phyloP scores from a whole-genome alignment of 2,329 filamentous ascomycete species.

The Thielaviopsis cerberus region DNA sequence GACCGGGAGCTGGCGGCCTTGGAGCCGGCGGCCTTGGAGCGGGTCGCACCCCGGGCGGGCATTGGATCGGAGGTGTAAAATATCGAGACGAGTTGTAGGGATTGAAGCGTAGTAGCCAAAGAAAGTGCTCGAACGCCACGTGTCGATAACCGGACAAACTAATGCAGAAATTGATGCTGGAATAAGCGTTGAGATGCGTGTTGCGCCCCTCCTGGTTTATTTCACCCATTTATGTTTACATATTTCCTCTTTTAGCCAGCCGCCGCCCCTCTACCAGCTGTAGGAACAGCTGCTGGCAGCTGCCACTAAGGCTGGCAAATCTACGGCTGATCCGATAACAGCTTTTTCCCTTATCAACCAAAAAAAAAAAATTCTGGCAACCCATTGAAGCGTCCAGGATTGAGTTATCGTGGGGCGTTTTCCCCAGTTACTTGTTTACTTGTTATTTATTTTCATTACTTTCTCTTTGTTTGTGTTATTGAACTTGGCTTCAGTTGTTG shows the following conservation, averaged over 20 bases:
- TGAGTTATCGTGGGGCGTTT: background rate
- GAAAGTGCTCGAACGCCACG: background rate
- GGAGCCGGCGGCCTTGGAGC: constrained; percentile 24
- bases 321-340: constrained; percentile 11
- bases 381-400: background rate
- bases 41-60: constrained; percentile 28
- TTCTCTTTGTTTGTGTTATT: constrained; percentile 1
- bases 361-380: constrained; percentile 4
- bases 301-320: background rate
- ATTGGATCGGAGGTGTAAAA: constrained; percentile 31
- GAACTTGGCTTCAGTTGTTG: background rate
- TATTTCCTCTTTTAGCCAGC: constrained; percentile 10
- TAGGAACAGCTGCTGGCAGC: background rate
- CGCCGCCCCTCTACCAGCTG: background rate
- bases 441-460: constrained; percentile 4
- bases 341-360: constrained; percentile 6
- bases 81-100: background rate
- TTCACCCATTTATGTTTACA: constrained; percentile 9
- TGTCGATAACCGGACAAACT: background rate
- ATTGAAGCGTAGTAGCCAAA: background rate
- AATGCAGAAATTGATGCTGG: background rate
- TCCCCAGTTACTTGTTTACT: background rate
- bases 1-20: constrained; percentile 25
- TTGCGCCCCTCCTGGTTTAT: constrained; percentile 1
- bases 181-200: constrained; percentile 1